These are phyloP conservation scores for Ceratocystis destructans DNA, from an alignment of 2,329 filamentous ascomycete species.

Conservation along the genomic window DNA sequence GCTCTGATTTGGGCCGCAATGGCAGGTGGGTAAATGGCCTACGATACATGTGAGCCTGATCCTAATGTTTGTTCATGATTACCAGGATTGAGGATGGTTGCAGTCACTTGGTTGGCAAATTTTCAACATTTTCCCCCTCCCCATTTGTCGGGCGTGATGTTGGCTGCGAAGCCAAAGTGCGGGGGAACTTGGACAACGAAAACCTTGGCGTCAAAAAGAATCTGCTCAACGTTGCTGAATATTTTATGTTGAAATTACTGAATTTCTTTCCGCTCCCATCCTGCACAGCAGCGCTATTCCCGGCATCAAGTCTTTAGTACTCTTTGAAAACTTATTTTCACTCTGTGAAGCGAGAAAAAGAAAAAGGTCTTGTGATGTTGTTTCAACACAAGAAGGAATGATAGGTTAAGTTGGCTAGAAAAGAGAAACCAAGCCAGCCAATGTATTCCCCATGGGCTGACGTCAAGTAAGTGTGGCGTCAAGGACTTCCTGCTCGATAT, in stretches of 20 bases:
- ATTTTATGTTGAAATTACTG: neutral
- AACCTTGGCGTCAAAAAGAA: constrained; percentile 1
- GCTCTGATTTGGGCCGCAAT: constrained; percentile 5
- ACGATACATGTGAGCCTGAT: neutral
- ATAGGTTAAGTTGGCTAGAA: neutral
- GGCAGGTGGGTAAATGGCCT: neutral
- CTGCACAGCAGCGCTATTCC: neutral
- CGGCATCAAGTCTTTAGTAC: neutral
- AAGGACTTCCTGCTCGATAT: neutral
- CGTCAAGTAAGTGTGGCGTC: neutral
- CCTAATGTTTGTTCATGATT: neutral
- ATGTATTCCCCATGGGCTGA: neutral
- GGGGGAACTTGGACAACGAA: neutral
- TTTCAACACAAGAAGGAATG: neutral
- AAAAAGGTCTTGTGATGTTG: neutral
- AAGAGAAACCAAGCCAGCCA: neutral
- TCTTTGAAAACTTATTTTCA: too few relatives aligned
- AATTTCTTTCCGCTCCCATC: neutral
- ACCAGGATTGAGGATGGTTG: neutral
- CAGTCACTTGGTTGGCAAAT: neutral
- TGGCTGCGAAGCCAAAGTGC: neutral
- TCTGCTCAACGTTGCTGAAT: neutral
- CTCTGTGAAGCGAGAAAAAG: neutral
- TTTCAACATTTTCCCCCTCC: neutral
- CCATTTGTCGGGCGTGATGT: neutral